phyloP scores from a whole-genome alignment of 129 eudicot genomes.

The Pulicaria dysenterica region DNA sequence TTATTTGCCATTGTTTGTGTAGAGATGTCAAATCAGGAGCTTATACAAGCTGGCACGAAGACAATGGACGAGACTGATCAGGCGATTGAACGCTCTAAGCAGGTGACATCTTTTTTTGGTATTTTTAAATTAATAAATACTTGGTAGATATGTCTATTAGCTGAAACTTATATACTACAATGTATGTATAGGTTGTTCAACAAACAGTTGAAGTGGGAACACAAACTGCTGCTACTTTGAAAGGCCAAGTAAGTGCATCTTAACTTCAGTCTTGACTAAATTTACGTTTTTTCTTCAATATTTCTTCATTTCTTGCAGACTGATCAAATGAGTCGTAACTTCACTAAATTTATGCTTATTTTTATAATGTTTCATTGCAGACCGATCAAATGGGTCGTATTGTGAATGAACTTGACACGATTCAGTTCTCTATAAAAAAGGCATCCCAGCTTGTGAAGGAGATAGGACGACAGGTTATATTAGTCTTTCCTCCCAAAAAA shows the following conservation, averaged over 20 bases:
- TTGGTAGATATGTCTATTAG: neutral
- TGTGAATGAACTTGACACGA: slow-evolving; percentile 89
- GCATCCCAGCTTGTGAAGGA: slow-evolving; percentile 99
- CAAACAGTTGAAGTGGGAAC: slow-evolving; percentile 98
- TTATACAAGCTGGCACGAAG: slow-evolving; percentile 70
- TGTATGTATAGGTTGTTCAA: slow-evolving; percentile 69
- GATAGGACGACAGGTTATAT: slow-evolving; percentile 89
- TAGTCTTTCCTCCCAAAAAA: neutral
- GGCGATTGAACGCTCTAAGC: slow-evolving; percentile 97
- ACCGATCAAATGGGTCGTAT: slow-evolving; percentile 98
- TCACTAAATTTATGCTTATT: neutral
- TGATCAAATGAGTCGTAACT: slow-evolving; percentile 87
- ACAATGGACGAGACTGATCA: slow-evolving; percentile 98
- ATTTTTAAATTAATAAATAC: neutral
- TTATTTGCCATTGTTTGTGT: slow-evolving; percentile 17
- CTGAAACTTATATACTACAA: slow-evolving; percentile 21
- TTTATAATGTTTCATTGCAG: slow-evolving; percentile 35
- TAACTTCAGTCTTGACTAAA: neutral
- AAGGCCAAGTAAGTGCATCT: slow-evolving; percentile 75
- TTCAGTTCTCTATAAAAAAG: slow-evolving; percentile 89
- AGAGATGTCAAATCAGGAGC: slow-evolving; percentile 98
- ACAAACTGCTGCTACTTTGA: slow-evolving; percentile 81
- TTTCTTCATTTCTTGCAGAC: slow-evolving; percentile 47
- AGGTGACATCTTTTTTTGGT: slow-evolving; percentile 36
- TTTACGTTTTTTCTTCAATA: neutral